phyloP scores from a whole-genome alignment of 75 land plant genomes.

The Selaginella tamariscina region DNA sequence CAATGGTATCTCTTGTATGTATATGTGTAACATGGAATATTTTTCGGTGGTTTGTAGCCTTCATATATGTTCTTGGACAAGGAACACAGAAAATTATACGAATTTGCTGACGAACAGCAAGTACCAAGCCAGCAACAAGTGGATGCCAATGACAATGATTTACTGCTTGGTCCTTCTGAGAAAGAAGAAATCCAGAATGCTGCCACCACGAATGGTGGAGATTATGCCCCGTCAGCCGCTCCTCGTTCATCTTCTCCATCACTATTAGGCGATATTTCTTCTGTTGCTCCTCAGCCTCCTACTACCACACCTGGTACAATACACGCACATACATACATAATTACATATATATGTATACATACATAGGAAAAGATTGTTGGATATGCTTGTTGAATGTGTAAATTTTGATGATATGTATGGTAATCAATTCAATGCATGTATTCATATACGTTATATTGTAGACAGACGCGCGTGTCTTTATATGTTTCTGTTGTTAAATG shows the following conservation, averaged over 20 bases:
- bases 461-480: no score
- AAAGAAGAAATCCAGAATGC: slow-evolving; percentile 53
- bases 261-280: background rate
- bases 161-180: slow-evolving; percentile 67
- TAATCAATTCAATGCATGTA: no score
- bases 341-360: no score
- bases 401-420: no score
- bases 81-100: slow-evolving; percentile 85
- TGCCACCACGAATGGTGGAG: slow-evolving; percentile 37
- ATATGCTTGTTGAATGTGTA: no score
- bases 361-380: no score
- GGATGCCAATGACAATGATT: slow-evolving; percentile 87
- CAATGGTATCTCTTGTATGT: background rate
- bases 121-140: slow-evolving; percentile 42
- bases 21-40: background rate
- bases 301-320: slow-evolving; percentile 13
- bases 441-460: no score
- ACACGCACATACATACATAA: slow-evolving; percentile 16
- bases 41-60: slow-evolving; percentile 47
- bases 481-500: no score
- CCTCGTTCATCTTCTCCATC: slow-evolving; percentile 22
- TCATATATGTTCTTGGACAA: slow-evolving; percentile 97
- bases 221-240: slow-evolving; percentile 12
- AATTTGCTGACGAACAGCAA: slow-evolving; percentile 71
- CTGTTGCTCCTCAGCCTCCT: slow-evolving; percentile 13